A percentile compares a stretch with the other conserved stretches of the same genome.
Conservation (phyloP, 2,329 filamentous ascomycete genomes). For the Chrysosporium keratinophilum region DNA sequence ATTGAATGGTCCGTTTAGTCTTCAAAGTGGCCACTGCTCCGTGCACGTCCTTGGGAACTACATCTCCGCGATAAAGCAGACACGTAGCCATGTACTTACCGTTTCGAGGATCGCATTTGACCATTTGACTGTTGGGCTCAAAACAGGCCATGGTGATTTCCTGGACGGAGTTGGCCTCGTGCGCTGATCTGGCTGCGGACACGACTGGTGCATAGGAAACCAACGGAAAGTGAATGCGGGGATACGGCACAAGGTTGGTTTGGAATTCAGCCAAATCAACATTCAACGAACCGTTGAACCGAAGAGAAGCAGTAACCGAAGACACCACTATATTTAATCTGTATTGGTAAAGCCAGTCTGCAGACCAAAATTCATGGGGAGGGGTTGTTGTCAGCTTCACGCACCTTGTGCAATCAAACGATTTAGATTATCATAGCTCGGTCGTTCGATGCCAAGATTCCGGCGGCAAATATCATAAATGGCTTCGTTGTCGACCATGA, state of each 20-base stretch:
- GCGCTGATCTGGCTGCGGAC: conserved; percentile 60
- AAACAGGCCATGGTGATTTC: conserved; percentile 57
- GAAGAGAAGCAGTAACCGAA: conserved; percentile 54
- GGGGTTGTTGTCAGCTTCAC: conserved; percentile 13
- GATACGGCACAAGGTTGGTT: conserved; percentile 58
- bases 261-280: conserved; percentile 61
- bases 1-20: conserved; percentile 53
- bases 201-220: conserved; percentile 57
- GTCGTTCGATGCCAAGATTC: conserved; percentile 54
- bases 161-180: conserved; percentile 91
- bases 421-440: conserved; percentile 55
- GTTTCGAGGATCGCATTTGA: conserved; percentile 55
- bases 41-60: conserved; percentile 52
- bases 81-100: conserved; percentile 62
- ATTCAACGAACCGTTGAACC: conserved; percentile 57
- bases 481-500: conserved; percentile 59
- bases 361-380: background rate
- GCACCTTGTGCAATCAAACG: conserved; percentile 60
- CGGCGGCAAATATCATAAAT: conserved; percentile 59
- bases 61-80: conserved; percentile 56
- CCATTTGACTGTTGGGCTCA: conserved; percentile 60
- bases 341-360: conserved; percentile 6
- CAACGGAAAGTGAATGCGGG: conserved; percentile 57
- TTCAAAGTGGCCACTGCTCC: conserved; percentile 52
- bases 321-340: conserved; percentile 47